A percentile compares a stretch with the other conserved stretches of the same genome.
phyloP scores from a whole-genome alignment of 2,329 filamentous ascomycete genomes.

The Colletotrichum kahawae region DNA sequence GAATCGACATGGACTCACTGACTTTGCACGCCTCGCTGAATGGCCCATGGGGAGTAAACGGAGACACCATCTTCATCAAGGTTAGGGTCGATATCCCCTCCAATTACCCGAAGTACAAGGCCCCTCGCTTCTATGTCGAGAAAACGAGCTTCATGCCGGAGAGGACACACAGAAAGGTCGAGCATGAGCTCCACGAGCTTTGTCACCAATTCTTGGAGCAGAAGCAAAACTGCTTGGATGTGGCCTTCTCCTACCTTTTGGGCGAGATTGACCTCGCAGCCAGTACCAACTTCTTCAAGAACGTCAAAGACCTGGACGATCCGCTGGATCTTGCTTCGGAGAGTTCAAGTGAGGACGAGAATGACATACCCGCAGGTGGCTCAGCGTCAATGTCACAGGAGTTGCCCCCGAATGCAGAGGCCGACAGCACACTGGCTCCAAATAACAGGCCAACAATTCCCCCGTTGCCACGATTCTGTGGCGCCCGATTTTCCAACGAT shows the following conservation, averaged over 20 bases:
- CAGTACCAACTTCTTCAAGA: conserved; percentile 67
- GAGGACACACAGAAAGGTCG: conserved; percentile 56
- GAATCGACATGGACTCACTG: conserved; percentile 67
- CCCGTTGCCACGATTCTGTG: conserved; percentile 62
- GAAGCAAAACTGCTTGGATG: conserved; percentile 66
- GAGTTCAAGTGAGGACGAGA: conserved; percentile 84
- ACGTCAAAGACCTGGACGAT: conserved; percentile 67
- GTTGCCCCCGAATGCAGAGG: conserved; percentile 57
- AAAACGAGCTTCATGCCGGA: conserved; percentile 67
- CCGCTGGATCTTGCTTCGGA: conserved; percentile 68
- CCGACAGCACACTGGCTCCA: conserved; percentile 57
- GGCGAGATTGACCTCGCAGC: conserved; percentile 66
- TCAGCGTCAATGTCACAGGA: conserved; percentile 68
- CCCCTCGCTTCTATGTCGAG: conserved; percentile 65
- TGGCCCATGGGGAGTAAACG: conserved; percentile 66
- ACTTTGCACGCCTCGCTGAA: conserved; percentile 65
- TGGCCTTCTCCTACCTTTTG: conserved; percentile 66
- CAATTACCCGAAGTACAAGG: conserved; percentile 61
- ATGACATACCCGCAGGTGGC: conserved; percentile 55
- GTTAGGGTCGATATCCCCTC: conserved; percentile 65
- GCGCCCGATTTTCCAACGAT: conserved; percentile 65
- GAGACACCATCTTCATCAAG: conserved; percentile 65
- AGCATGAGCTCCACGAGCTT: conserved; percentile 61
- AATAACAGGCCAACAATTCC: conserved; percentile 58
- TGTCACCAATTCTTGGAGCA: conserved; percentile 59